These are phyloP conservation scores for Neurospora sp. DNA, from an alignment of 495 filamentous ascomycete species.

Conservation along the genomic window DNA sequence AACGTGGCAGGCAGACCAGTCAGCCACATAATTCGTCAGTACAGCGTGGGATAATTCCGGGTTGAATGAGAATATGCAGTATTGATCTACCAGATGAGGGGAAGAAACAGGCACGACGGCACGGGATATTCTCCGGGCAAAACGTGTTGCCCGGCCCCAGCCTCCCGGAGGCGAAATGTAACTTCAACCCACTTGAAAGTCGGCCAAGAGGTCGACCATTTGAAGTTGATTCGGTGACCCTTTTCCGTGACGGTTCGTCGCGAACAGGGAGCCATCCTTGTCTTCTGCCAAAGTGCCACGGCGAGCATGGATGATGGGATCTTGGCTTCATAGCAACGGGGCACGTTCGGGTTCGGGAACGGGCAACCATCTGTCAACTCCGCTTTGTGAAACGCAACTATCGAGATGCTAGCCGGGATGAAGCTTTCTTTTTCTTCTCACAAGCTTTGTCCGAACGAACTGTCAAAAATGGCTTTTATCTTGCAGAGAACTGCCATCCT, in stretches of 20 bases:
- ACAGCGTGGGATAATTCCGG: not conserved
- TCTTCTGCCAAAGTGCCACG: not conserved
- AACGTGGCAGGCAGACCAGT: too few species aligned
- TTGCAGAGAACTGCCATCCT: not conserved
- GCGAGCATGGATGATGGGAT: not conserved
- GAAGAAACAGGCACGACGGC: not conserved
- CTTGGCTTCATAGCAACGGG: not conserved
- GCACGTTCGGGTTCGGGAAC: not conserved
- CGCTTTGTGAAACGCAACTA: not conserved
- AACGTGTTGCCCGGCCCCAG: not conserved
- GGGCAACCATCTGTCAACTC: not conserved
- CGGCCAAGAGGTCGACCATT: not conserved
- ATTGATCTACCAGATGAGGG: not conserved
- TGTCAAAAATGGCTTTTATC: not conserved
- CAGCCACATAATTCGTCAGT: not conserved
- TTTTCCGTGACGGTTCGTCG: not conserved
- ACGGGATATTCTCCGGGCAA: not conserved
- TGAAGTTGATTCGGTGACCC: not conserved
- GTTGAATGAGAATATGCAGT: too few species aligned
- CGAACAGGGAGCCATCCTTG: not conserved
- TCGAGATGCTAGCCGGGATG: not conserved
- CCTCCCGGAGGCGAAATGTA: not conserved
- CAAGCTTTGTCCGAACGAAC: not conserved
- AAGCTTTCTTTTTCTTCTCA: not conserved
- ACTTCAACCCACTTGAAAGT: not conserved